phyloP scores from a whole-genome alignment of 371 early-diverging fungal genomes.

The Vavraia culicis region DNA sequence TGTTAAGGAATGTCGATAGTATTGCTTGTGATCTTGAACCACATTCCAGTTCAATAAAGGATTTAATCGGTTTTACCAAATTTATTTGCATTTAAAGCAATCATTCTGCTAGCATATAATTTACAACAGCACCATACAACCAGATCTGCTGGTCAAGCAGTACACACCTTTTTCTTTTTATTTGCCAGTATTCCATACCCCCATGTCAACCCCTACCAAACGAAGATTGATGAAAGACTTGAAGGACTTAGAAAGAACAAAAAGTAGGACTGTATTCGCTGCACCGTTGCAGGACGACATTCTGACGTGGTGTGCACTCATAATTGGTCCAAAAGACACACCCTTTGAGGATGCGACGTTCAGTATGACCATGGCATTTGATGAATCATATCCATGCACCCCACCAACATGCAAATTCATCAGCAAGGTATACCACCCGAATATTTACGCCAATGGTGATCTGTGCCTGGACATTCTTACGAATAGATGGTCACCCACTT shows the following conservation, averaged over 20 bases:
- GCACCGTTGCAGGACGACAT: slow-evolving; percentile 38
- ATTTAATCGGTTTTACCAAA: too few relatives aligned
- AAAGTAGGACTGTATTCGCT: slow-evolving; percentile 43
- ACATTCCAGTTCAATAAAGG: too few relatives aligned
- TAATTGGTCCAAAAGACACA: slow-evolving; percentile 85
- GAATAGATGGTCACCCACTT: slow-evolving; percentile 71
- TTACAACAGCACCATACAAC: too few relatives aligned
- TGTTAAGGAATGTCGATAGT: too few relatives aligned
- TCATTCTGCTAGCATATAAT: too few relatives aligned
- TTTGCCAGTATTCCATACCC: too few relatives aligned
- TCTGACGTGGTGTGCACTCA: slow-evolving; percentile 79
- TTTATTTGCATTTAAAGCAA: too few relatives aligned
- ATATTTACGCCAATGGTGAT: slow-evolving; percentile 90
- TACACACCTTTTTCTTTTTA: too few relatives aligned
- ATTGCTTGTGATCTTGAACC: too few relatives aligned
- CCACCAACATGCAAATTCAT: slow-evolving; percentile 87
- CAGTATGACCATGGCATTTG: slow-evolving; percentile 74
- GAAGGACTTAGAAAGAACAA: slow-evolving; percentile 74
- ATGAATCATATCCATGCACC: slow-evolving; percentile 87
- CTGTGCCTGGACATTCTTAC: slow-evolving; percentile 90
- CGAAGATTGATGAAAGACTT: slow-evolving; percentile 59
- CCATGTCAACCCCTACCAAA: slow-evolving; percentile 50
- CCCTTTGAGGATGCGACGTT: slow-evolving; percentile 97
- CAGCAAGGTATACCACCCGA: slow-evolving; percentile 92
- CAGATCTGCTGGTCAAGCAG: too few relatives aligned